Conservation (phyloP, 2,329 filamentous ascomycete genomes). For the Leptographium radiaticola region DNA sequence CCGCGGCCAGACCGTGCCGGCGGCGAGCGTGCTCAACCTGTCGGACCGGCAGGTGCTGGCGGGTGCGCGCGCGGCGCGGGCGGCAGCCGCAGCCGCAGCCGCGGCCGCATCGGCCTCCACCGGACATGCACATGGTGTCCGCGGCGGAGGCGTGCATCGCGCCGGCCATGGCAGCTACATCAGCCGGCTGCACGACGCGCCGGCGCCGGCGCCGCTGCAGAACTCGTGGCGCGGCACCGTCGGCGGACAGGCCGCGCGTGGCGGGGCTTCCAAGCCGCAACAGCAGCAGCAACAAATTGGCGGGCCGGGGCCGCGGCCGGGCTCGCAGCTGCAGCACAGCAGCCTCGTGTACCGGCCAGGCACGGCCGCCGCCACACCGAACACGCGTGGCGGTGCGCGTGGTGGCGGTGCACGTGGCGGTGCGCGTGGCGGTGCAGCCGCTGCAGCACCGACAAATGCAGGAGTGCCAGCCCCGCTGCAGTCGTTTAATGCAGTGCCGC, state of each 20-base stretch:
- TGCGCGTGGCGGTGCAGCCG: conserved; percentile 7
- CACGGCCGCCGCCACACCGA: conserved; percentile 1
- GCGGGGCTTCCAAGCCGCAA: conserved; percentile 15
- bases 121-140: conserved; percentile 22
- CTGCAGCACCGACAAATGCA: not conserved
- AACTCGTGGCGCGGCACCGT: conserved; percentile 46
- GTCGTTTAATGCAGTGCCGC: conserved; percentile 43
- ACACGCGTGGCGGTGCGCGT: not conserved
- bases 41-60: conserved; percentile 69
- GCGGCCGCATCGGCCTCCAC: not conserved
- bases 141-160: not conserved
- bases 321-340: conserved; percentile 32
- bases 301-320: conserved; percentile 14
- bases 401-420: not conserved
- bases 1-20: conserved; percentile 81
- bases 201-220: conserved; percentile 39
- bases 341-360: conserved; percentile 35
- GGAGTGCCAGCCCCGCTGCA: conserved; percentile 9
- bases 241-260: conserved; percentile 20
- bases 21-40: conserved; percentile 80
- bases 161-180: conserved; percentile 15
- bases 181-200: conserved; percentile 46
- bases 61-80: conserved; percentile 43
- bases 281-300: conserved; percentile 16
- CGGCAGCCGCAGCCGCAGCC: conserved; percentile 17